phyloP scores from a whole-genome alignment of 345 rosid genomes.

The Hibiscus trionum region DNA sequence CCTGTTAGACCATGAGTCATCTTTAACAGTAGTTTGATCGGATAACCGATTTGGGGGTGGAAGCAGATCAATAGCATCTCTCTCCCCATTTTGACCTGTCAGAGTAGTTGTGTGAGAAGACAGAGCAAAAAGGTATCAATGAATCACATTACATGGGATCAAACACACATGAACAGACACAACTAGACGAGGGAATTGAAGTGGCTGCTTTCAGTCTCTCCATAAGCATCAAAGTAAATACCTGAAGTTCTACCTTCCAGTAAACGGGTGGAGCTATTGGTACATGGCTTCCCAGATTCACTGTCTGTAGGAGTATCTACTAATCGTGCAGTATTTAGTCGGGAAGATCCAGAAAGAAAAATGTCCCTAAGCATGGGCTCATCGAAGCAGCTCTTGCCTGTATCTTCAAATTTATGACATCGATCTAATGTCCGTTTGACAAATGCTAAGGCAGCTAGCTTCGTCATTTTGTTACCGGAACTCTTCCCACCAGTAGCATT shows the following conservation, averaged over 20 bases:
- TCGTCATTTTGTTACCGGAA: conserved; percentile 68
- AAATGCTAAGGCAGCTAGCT: conserved; percentile 76
- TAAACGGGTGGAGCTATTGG: conserved; percentile 18
- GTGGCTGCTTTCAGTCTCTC: not conserved
- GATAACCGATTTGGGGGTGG: conserved; percentile 36
- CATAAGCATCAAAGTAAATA: conserved; percentile 17
- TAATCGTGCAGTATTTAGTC: conserved; percentile 27
- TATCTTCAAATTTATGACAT: conserved; percentile 66
- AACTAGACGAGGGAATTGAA: not conserved
- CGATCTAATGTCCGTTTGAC: conserved; percentile 66
- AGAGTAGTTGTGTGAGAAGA: conserved; percentile 40
- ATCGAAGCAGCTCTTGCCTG: conserved; percentile 77
- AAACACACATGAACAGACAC: not conserved
- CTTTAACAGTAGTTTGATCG: conserved; percentile 44
- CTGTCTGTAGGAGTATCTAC: conserved; percentile 32
- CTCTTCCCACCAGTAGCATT: conserved; percentile 63
- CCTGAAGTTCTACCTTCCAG: conserved; percentile 37
- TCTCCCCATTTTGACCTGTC: conserved; percentile 47
- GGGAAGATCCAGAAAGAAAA: conserved; percentile 44
- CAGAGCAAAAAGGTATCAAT: not conserved
- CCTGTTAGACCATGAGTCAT: conserved; percentile 72
- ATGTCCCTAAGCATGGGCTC: conserved; percentile 62
- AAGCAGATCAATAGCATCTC: conserved; percentile 33
- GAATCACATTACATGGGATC: not conserved
- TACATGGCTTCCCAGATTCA: conserved; percentile 38